These are phyloP conservation scores for Kurtzmaniella quercitrusa DNA, from an alignment of 1,139 yeast genomes.

Conservation along the genomic window DNA sequence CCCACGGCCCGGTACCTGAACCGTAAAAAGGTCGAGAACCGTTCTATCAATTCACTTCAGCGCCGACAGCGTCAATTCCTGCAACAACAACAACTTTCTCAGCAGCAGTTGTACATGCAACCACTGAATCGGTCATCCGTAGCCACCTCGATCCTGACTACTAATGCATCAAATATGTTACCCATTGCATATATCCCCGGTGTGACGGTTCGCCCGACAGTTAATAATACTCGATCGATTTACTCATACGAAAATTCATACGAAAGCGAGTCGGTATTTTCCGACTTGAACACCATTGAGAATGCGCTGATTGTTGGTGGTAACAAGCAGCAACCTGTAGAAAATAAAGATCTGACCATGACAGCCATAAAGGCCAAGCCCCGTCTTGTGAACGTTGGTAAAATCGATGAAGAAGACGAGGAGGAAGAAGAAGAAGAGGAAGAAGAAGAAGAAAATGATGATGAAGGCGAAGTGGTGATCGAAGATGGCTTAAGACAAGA, in stretches of 20 bases:
- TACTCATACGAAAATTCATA: slow-evolving; percentile 49
- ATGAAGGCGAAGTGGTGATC: slow-evolving; percentile 11
- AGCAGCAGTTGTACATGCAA: slow-evolving; percentile 19
- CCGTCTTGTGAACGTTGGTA: slow-evolving; percentile 53
- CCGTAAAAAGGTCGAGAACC: slow-evolving; percentile 15
- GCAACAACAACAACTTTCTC: slow-evolving; percentile 14
- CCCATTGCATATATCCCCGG: slow-evolving; percentile 97
- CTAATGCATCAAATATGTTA: slow-evolving; percentile 77
- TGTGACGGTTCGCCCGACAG: slow-evolving; percentile 63
- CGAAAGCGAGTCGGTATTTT: slow-evolving; percentile 48
- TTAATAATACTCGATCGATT: slow-evolving; percentile 43
- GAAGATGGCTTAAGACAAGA: slow-evolving; percentile 6
- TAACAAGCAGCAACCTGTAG: slow-evolving; percentile 11
- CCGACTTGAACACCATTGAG: slow-evolving; percentile 49
- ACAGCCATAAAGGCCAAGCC: slow-evolving; percentile 75
- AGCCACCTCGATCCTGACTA: slow-evolving; percentile 62
- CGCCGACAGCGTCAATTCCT: slow-evolving; percentile 16
- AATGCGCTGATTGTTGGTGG: slow-evolving; percentile 52
- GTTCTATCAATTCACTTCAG: slow-evolving; percentile 6
- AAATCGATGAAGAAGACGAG: slow-evolving; percentile 49
- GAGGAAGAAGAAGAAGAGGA: slow-evolving; percentile 30
- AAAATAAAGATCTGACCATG: slow-evolving; percentile 32
- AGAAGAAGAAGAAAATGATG: slow-evolving; percentile 15
- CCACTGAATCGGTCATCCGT: slow-evolving; percentile 38
- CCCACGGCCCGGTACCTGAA: slow-evolving; percentile 23